Evolutionary conservation across 2,329 filamentous ascomycete genomes (phyloP), one percentile per base, ranked within the genome.

Genomic region (Acrocalymma vagum): DNA sequence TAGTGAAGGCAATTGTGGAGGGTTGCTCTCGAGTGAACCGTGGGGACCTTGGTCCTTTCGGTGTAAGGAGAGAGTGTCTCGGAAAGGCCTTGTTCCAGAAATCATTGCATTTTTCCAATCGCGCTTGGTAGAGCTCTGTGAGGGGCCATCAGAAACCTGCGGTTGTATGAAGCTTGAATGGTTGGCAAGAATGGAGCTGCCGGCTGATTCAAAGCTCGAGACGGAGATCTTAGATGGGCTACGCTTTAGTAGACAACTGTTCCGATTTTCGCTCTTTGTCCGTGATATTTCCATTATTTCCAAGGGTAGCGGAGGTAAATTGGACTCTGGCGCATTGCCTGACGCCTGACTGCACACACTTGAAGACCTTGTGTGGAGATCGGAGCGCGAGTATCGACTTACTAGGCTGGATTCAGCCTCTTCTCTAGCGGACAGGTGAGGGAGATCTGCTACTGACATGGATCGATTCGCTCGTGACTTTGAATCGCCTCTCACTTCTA

Each of bases 261-360:
- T 47, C n/a, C 42, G 43, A 9, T 38, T 42, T 26, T 57, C 50
- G 9, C 43, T 57, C 26, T 62, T 65, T 36, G 58, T 59, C 17
- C 60, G 56, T 21, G 55, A 44, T 20, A 62, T 52, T 23, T 55
- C 63, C 8, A 69, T 53, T 20, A 62, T 52, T 23, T 55, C 63
- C 8, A 69, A 53, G 14, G 74, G 74, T 7, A 77, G 48, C 11
- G 73, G 71, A 11, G 74, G 74, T 1, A 77, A 58, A 8, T 71
- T 71, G 10, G 64, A 62, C 18, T 68, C 66, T 9, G 74, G 74
- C 6, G 68, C 71, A 27, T 61, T 58, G n/a, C 70, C 71, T 10
- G 62, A 62, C 7, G 37, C 31, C 30, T 59, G 55, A 29, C 52
- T 56, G 20, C 50, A 59, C 6, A 60, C 42, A 31, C 59, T 67